A percentile compares a stretch with the other conserved stretches of the same genome.
Conservation (phyloP, 768 basidiomycete genomes). For the Mycena polygramma region DNA sequence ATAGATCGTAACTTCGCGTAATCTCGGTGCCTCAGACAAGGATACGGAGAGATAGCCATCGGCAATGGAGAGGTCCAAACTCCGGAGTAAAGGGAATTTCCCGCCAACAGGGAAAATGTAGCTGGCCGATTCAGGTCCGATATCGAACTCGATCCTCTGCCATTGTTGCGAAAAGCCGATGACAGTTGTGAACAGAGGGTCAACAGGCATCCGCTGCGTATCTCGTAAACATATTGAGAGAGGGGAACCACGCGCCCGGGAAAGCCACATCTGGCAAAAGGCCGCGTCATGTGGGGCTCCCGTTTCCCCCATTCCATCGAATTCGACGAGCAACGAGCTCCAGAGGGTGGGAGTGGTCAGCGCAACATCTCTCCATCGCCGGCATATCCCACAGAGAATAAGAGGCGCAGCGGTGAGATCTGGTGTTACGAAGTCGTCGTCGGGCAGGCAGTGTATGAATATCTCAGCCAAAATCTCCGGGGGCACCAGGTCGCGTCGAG, state of each 20-base stretch:
- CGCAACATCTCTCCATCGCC: constrained; percentile 28
- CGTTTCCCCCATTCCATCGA: not conserved
- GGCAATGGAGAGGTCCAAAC: no score
- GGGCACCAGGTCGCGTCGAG: not conserved
- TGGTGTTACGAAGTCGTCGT: constrained; percentile 30
- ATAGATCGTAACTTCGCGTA: not conserved
- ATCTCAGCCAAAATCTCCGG: constrained; percentile 10
- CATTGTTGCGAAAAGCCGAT: not conserved
- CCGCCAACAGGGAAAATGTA: not conserved
- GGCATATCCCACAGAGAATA: constrained; percentile 32
- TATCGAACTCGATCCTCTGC: not conserved
- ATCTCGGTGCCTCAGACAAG: constrained; percentile 15
- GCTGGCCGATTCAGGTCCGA: not conserved
- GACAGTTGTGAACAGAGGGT: not conserved
- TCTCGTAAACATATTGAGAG: not conserved
- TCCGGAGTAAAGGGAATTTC: constrained; percentile 1
- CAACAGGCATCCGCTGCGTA: not conserved
- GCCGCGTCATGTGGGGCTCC: not conserved
- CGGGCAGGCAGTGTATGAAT: constrained; percentile 32
- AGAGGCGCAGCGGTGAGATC: constrained; percentile 27
- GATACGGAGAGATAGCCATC: not conserved
- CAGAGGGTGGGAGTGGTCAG: constrained; percentile 33
- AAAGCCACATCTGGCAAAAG: not conserved
- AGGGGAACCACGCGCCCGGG: not conserved
- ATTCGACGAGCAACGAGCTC: constrained; percentile 16